Base-by-base conservation (phyloP, 2,329 filamentous ascomycete species). In the Ophiostoma ips region DNA sequence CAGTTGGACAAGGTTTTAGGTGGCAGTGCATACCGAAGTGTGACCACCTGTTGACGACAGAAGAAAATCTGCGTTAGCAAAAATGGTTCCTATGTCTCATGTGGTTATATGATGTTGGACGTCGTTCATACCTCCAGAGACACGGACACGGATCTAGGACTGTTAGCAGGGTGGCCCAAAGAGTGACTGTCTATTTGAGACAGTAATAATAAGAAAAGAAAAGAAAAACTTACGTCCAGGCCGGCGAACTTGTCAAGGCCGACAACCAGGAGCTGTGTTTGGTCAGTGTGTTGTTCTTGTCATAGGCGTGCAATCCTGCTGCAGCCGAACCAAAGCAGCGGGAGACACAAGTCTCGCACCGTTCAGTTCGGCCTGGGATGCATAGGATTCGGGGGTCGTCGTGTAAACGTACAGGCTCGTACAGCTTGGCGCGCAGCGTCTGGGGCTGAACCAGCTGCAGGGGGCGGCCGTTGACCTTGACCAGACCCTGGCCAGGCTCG, bases 381-480 rank as follows among this genome's bases (percentile, higher is more conserved):
- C 33, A 15, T 4, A 34, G 33, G 33, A 9, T 34, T 11, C 10
- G 13, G 33, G 33, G 15, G 28, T 24, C 30, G 43, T 45, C 43
- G 43, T 12, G 41, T 47, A 12, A 3, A 56, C 55, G 21, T 57
- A 57, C 76, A 64, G 92, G 92, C 77, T 98, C 92, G 83, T 98
- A 98, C 75, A 96, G 89, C 81, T 85, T 55, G 44, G 52, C 53
- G 43, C 56, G 56, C 35, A 57, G 55, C 28, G 53, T 56, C 53
- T 55, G 52, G 49, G 55, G 55, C 40, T 57, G 55, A 16, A 57
- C 58, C 50, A 58, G 53, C 31, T 48, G 46, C 35, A 98, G 83
- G 66, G 92, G 92, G 71, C 87, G 86, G 75, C 92, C 92, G 79
- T 96, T 98, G 75, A 95, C 92, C 80, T 94, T 95, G 75, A 98